These are phyloP conservation scores for Pascua sp. DNA, from an alignment of 1,284 basidiomycete genomes.

Conservation along the genomic window DNA sequence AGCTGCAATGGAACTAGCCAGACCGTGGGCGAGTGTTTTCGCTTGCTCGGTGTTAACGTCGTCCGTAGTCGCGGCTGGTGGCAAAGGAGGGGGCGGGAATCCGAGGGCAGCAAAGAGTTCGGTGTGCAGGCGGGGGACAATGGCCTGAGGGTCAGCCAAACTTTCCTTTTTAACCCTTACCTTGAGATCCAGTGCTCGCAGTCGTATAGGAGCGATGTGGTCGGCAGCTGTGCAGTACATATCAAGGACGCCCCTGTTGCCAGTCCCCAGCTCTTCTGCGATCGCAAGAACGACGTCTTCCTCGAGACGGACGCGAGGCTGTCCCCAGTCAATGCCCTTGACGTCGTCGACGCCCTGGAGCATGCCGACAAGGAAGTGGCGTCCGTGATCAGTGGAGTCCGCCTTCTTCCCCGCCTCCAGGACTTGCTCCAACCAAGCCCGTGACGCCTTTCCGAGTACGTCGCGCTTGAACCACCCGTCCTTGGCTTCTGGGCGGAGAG, in stretches of 20 bases:
- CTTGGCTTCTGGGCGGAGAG: slow-evolving; percentile 8
- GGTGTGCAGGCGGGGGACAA: slow-evolving; percentile 7
- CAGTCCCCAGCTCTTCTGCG: slow-evolving; percentile 9
- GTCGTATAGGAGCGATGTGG: slow-evolving; percentile 13
- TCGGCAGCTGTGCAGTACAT: slow-evolving; percentile 18
- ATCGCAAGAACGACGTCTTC: slow-evolving; percentile 26
- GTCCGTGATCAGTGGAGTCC: background rate
- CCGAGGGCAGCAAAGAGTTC: slow-evolving; percentile 11
- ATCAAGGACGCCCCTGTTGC: slow-evolving; percentile 1
- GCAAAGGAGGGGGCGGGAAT: background rate
- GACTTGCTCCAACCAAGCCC: slow-evolving; percentile 10
- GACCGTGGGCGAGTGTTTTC: slow-evolving; percentile 10
- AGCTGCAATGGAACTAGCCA: slow-evolving; percentile 17
- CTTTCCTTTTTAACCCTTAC: slow-evolving; percentile 3
- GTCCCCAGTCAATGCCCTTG: slow-evolving; percentile 27
- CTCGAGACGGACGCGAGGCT: slow-evolving; percentile 22
- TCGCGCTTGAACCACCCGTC: slow-evolving; percentile 14
- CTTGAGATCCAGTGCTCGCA: slow-evolving; percentile 24
- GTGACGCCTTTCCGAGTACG: slow-evolving; percentile 13
- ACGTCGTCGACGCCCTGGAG: slow-evolving; percentile 24
- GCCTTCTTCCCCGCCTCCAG: slow-evolving; percentile 3
- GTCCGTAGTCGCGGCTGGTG: background rate
- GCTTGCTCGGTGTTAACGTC: background rate
- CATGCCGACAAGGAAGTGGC: slow-evolving; percentile 16
- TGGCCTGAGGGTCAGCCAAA: background rate